Percentiles rank a stretch among this genome's conserved stretches.
Conservation (phyloP, 805 yeast species). For the Kodamaea kaohsiungensis region DNA sequence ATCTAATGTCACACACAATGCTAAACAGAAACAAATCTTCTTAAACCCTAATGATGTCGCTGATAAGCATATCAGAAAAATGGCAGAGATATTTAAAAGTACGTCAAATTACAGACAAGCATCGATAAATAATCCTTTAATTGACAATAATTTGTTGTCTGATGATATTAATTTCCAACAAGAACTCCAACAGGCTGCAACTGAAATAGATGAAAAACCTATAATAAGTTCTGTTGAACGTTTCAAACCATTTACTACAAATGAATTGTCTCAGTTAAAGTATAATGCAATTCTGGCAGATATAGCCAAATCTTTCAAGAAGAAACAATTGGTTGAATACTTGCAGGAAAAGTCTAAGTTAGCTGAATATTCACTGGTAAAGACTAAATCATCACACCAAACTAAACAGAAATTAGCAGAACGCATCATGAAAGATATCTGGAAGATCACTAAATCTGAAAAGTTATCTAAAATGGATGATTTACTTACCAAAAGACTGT, state of each 20-base stretch:
- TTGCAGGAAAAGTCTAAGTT: slow-evolving; percentile 9
- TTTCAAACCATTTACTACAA: slow-evolving; percentile 9
- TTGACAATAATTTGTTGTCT: slow-evolving; percentile 8
- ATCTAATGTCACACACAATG: neutral
- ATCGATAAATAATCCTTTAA: slow-evolving; percentile 7
- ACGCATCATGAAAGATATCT: slow-evolving; percentile 31
- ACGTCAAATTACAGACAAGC: slow-evolving; percentile 7
- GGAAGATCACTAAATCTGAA: slow-evolving; percentile 30
- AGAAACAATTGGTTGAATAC: slow-evolving; percentile 14
- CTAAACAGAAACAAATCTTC: slow-evolving; percentile 14
- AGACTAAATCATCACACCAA: slow-evolving; percentile 5
- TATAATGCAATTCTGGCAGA: slow-evolving; percentile 9
- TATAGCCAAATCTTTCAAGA: slow-evolving; percentile 12
- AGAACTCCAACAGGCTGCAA: neutral
- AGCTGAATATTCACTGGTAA: slow-evolving; percentile 6
- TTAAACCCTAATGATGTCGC: slow-evolving; percentile 19
- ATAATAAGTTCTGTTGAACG: slow-evolving; percentile 10
- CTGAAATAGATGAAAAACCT: neutral
- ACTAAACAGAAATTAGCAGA: slow-evolving; percentile 22
- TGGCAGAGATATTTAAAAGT: slow-evolving; percentile 14
- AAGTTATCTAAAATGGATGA: slow-evolving; percentile 28
- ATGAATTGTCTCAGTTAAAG: slow-evolving; percentile 9
- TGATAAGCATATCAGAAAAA: slow-evolving; percentile 17
- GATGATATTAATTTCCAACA: neutral
- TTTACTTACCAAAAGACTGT: slow-evolving; percentile 29